Evolutionary conservation across 2,329 filamentous ascomycete species (phyloP), one percentile per base, ranked within the genome.

Genomic region (Phaeosphaeria sp.): DNA sequence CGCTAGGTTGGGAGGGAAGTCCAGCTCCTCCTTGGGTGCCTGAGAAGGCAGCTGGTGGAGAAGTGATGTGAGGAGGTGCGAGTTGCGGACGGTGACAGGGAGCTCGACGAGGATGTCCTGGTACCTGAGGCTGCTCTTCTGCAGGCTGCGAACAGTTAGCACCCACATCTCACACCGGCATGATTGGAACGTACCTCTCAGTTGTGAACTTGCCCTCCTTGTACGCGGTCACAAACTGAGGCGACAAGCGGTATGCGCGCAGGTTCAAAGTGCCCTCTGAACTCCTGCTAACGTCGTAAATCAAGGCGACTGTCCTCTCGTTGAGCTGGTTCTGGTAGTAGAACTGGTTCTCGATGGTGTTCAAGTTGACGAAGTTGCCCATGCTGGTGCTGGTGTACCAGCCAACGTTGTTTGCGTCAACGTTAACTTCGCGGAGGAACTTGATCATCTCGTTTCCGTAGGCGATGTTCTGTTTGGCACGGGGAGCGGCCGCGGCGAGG

Each of bases 351-450:
- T 99, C 95, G 79, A 99, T 91, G 76, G 97, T 93, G 83, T 90
- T 91, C 76, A 91, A 80, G 84, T 93, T 97, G 84, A 98, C 86
- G 72, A 98, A 98, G 85, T 97, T 98, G 79, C 95, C 95, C 91
- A 99, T 96, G 79, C 93, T 97, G 64, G 93, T 92, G 82, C 93
- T 97, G 58, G 93, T 97, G 83, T 99, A 99, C 93, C 93, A 99
- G 73, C 95, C 95, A 59, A 96, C 92, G 74, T 92, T 96, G 84
- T 98, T 97, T 66, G 95, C 95, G 78, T 99, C 95, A 59, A 98
- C 91, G 79, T 98, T 99, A 74, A 99, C 95, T 81, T 98, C 95
- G 78, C 94, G 91, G 63, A 98, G 83, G 79, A 95, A 93, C 75
- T 93, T 91, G 80, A 99, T 94, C 94, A 98, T 98, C 80, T 99